Evolutionary conservation across 192 early-diverging fungal genomes (phyloP), one percentile per base, ranked within the genome.

Genomic region (Gryganskiella cystojenkinii): DNA sequence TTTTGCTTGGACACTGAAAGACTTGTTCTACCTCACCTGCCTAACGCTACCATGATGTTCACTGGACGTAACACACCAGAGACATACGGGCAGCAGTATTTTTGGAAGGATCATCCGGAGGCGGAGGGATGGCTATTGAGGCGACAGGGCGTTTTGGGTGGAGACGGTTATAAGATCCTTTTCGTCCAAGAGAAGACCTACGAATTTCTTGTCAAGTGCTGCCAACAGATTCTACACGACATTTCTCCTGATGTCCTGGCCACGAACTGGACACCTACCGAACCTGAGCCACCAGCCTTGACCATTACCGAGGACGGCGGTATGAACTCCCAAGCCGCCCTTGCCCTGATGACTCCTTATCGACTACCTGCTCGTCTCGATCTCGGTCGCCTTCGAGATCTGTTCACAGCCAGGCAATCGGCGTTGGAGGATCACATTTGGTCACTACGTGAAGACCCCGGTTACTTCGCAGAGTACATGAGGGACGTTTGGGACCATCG

Each of bases 21-120:
- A 59, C 61, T 59, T 30, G 58, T 46, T 22, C 54, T 62, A 42
- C 46, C 37, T 34, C 64, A 59, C 45, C 37, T 72, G 27, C 64
- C 64, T 31, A 56, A 72, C 19, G 51, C 64, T 40, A 72, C 70
- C 11, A 64, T 72, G 70, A 72, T 72, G 70, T 72, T 72, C 50
- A 64, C 62, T 9, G 70, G 62, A 52, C 46, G 45, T 35, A 65
- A 72, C 44, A 64, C 70, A 3, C 61, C 56, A 51, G 61, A 64
- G 47, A 59, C 70, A 7, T 72, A 72, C 24, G 70, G 62, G 17
- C 55, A 37, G 55, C 40, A 64, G 3, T 72, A 72, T 27, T 49
- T n/a, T 33, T 72, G 70, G 61, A 62, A 72, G 0, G 56, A 64
- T 11, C 4, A 72, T 35, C 40, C 57, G n/a, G 62, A 72, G 34